Evolutionary conservation across 1,139 yeast genomes (phyloP).

Genomic region (Nakaseomyces bracarensis): DNA sequence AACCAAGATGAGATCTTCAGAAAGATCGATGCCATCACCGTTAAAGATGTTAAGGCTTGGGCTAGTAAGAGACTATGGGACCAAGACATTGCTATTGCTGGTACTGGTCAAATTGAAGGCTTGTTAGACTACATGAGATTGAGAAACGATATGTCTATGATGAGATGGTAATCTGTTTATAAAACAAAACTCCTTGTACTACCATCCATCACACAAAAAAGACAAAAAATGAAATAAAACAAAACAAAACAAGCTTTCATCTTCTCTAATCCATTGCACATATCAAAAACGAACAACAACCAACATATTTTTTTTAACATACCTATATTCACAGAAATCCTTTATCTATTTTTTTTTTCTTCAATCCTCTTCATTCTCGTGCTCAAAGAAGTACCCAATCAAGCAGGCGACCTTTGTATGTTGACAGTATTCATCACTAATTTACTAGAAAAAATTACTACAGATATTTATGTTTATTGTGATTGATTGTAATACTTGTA

Average conservation of each 20-base stretch:
- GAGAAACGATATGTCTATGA: slow-evolving; percentile 81
- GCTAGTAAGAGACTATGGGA: slow-evolving; percentile 72
- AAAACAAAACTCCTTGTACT: background rate
- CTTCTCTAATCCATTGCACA: too few relatives aligned
- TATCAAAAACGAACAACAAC: too few relatives aligned
- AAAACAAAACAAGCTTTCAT: too few relatives aligned
- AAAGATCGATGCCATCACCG: slow-evolving; percentile 55
- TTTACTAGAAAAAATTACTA: too few relatives aligned
- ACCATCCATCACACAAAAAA: too few relatives aligned
- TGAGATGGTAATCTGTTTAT: slow-evolving; percentile 51
- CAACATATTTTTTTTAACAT: background rate
- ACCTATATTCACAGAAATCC: slow-evolving; percentile 1
- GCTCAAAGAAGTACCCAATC: slow-evolving; percentile 3
- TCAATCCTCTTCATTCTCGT: slow-evolving; percentile 8
- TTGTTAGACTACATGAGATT: slow-evolving; percentile 75
- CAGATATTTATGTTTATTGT: too few relatives aligned
- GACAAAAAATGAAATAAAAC: too few relatives aligned
- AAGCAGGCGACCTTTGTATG: too few relatives aligned
- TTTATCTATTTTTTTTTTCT: background rate
- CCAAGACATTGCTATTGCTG: slow-evolving; percentile 73
- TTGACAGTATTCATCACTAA: too few relatives aligned
- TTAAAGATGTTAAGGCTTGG: slow-evolving; percentile 59
- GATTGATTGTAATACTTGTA: too few relatives aligned
- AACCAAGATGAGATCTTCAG: slow-evolving; percentile 52
- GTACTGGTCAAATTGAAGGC: slow-evolving; percentile 78